Evolutionary conservation across 176 grass and related monocot genomes (phyloP), one percentile per base, ranked within the genome.

Genomic region (maize (Zea mays)): DNA sequence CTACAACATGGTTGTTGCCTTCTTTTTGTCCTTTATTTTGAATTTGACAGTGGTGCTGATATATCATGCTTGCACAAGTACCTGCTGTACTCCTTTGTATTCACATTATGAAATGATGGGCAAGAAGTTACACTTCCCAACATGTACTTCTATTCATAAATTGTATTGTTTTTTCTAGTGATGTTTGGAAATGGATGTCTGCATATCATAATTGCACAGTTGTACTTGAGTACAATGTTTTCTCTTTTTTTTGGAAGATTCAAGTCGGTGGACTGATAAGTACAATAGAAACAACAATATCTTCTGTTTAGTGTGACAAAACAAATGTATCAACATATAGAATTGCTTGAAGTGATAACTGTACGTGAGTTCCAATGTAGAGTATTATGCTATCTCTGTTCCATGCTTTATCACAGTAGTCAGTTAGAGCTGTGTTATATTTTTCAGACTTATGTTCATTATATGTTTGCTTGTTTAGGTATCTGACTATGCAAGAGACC

Each of bases 401-500:
- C 12, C 56, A 80, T 76, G 40, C n/a, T 11, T 62, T 83, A 8
- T 68, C 20, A 58, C n/a, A 62, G 37, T 65, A 71, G 12, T 50
- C 40, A 65, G 73, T 67, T 80, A 8, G 19, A 78, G 5, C 58
- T 73, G 5, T 65, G 44, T 21, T 80, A 19, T 55, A n/a, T 55
- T 82, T 56, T 54, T 47, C 19, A 73, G 42, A 64, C 42, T 82
- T 58, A 75, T 80, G 13, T 70, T 82, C 40, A 78, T 67, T 87
- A 65, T 88, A 16, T 80, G 42, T 72, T 87, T 76, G n/a, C 67
- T 76, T 76, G 42, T 90, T 82, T 72, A 99, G 96, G 96, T 99
- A 50, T 93, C 89, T 49, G 96, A 99, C 71, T 99, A 99, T 87
- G 82, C 90, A 68, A 99, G 96, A 93, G 96, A 99, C 92, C 88